phyloP scores from a whole-genome alignment of 257 asterid genomes.

The Salvia hispanica region DNA sequence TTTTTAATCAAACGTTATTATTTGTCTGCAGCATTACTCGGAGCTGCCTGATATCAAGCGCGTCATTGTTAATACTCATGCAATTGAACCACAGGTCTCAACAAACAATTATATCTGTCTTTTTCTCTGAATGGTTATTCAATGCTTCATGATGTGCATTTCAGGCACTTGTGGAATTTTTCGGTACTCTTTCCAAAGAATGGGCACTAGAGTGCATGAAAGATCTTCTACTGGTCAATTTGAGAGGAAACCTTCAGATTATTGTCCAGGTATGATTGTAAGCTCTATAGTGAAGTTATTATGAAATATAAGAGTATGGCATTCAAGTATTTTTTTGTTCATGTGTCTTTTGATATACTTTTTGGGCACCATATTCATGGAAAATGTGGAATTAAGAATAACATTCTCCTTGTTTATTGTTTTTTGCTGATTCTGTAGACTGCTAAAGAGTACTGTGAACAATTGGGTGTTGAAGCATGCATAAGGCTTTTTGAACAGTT shows the following conservation, averaged over 20 bases:
- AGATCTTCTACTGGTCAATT: slow-evolving; percentile 92
- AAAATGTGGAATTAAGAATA: slow-evolving; percentile 3
- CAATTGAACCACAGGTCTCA: slow-evolving; percentile 97
- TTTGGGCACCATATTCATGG: slow-evolving; percentile 12
- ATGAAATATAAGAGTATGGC: not conserved
- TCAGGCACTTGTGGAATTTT: slow-evolving; percentile 93
- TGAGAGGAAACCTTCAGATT: slow-evolving; percentile 98
- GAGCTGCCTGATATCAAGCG: slow-evolving; percentile 98
- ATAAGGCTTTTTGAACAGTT: slow-evolving; percentile 95
- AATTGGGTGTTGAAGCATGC: slow-evolving; percentile 92
- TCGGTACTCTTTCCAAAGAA: slow-evolving; percentile 91
- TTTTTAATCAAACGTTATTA: slow-evolving; percentile 9
- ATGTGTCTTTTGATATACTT: not conserved
- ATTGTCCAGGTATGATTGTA: slow-evolving; percentile 81
- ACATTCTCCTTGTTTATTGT: slow-evolving; percentile 21
- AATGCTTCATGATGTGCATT: slow-evolving; percentile 37
- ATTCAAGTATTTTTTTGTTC: not conserved
- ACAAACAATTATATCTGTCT: not conserved
- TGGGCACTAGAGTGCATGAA: slow-evolving; percentile 99
- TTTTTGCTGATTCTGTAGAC: slow-evolving; percentile 53
- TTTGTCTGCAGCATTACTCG: slow-evolving; percentile 73
- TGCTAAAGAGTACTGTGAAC: slow-evolving; percentile 98
- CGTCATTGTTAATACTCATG: slow-evolving; percentile 98
- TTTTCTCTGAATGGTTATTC: slow-evolving; percentile 1
- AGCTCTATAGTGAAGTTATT: not conserved